phyloP scores from a whole-genome alignment of 2,329 filamentous ascomycete genomes.

The Talaromyces amestolkiae region DNA sequence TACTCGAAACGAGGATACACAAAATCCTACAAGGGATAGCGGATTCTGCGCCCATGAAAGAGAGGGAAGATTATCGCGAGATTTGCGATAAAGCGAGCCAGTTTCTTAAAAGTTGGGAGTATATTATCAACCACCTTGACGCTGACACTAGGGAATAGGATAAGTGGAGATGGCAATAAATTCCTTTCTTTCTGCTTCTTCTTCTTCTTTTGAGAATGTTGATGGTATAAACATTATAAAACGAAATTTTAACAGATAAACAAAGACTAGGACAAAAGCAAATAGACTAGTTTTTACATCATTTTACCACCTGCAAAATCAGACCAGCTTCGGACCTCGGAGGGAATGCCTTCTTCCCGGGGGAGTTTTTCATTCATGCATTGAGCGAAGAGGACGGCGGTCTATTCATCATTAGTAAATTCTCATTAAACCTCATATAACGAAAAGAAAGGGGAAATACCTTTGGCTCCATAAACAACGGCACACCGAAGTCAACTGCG shows the following conservation, averaged over 20 bases:
- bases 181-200: not conserved
- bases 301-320: conserved; percentile 78
- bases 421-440: not conserved
- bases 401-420: conserved; percentile 53
- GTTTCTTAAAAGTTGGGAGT: not conserved
- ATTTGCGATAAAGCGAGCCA: not conserved
- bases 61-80: not conserved
- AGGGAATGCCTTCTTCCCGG: conserved; percentile 78
- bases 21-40: not conserved
- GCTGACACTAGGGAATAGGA: not conserved
- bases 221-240: conserved; percentile 9
- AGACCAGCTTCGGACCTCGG: conserved; percentile 90
- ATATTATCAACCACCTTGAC: not conserved
- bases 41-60: not conserved
- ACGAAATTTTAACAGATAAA: not conserved
- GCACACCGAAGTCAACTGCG: conserved; percentile 96
- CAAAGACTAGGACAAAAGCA: not conserved
- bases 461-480: conserved; percentile 97
- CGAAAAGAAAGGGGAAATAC: conserved; percentile 49
- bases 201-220: not conserved
- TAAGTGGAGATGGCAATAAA: conserved; percentile 1
- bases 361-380: conserved; percentile 98
- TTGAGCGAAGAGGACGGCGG: conserved; percentile 89
- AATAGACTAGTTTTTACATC: conserved; percentile 33
- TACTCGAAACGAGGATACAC: not conserved